Conservation (phyloP, 1,284 basidiomycete genomes). For the Rhodotorula mucilaginosa region DNA sequence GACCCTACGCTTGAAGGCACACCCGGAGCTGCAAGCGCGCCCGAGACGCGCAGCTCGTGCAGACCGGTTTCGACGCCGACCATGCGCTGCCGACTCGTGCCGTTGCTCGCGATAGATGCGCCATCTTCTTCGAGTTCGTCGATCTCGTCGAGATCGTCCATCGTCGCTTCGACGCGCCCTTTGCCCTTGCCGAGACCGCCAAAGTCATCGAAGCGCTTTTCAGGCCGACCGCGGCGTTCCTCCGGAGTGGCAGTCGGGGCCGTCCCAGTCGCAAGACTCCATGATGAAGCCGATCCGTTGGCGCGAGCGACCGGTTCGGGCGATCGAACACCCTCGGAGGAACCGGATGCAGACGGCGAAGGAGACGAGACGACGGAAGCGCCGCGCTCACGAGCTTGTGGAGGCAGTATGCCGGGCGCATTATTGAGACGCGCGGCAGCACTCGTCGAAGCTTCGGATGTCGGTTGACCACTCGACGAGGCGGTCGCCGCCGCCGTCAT, state of each 20-base stretch:
- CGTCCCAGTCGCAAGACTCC: neutral
- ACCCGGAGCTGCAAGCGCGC: neutral
- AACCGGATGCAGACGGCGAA: slow-evolving; percentile 22
- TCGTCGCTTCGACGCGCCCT: slow-evolving; percentile 19
- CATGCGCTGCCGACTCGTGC: slow-evolving; percentile 20
- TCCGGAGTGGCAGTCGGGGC: slow-evolving; percentile 13
- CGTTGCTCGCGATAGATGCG: neutral
- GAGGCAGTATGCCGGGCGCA: neutral
- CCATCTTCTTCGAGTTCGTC: slow-evolving; percentile 33
- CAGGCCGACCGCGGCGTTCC: slow-evolving; percentile 35
- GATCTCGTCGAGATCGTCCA: slow-evolving; percentile 30
- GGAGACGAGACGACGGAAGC: slow-evolving; percentile 30
- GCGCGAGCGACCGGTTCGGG: slow-evolving; percentile 14
- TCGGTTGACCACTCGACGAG: too few species aligned
- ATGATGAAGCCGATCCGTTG: neutral
- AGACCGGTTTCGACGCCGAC: slow-evolving; percentile 34
- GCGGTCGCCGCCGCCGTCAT: neutral
- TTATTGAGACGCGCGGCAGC: neutral
- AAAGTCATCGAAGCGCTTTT: slow-evolving; percentile 30
- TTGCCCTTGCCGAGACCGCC: slow-evolving; percentile 21
- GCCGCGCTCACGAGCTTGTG: slow-evolving; percentile 2
- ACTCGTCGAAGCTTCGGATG: neutral
- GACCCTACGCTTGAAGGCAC: neutral
- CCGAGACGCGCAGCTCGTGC: slow-evolving; percentile 31
- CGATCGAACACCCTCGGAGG: slow-evolving; percentile 28